These are phyloP conservation scores for Zelopaecilomyces penicillatus DNA, from an alignment of 2,329 filamentous ascomycete species.

Conservation along the genomic window DNA sequence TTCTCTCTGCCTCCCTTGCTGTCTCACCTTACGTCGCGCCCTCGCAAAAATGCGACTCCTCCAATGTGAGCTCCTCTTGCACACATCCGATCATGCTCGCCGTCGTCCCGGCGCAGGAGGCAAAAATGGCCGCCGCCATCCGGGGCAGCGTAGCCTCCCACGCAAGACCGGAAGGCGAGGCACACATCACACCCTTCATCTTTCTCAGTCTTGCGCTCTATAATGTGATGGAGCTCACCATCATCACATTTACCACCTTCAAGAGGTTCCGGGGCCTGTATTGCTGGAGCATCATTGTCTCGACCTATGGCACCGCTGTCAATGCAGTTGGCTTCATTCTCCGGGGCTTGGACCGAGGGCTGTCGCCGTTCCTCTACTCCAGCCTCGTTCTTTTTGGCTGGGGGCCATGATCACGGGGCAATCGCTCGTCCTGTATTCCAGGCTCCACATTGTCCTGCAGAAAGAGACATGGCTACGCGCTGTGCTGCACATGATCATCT, in stretches of 20 bases:
- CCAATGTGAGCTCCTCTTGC: too few species aligned
- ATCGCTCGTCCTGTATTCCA: slow-evolving; percentile 50
- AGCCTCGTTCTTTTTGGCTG: slow-evolving; percentile 5
- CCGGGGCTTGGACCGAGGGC: slow-evolving; percentile 20
- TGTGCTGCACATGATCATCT: slow-evolving; percentile 48
- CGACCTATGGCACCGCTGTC: slow-evolving; percentile 22
- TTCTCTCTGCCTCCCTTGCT: too few species aligned
- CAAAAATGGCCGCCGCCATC: too few species aligned
- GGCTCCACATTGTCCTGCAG: slow-evolving; percentile 48
- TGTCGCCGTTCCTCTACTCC: too few species aligned
- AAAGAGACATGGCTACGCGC: slow-evolving; percentile 37
- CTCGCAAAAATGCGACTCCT: too few species aligned
- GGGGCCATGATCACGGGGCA: slow-evolving; percentile 48
- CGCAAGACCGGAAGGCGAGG: neutral
- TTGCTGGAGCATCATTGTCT: slow-evolving; percentile 29
- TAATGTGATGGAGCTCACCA: slow-evolving; percentile 11
- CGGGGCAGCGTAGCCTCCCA: slow-evolving; percentile 1
- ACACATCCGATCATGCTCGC: too few species aligned
- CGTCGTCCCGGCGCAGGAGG: too few species aligned
- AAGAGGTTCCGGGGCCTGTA: slow-evolving; percentile 25
- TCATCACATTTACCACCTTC: slow-evolving; percentile 42
- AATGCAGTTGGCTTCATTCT: slow-evolving; percentile 38
- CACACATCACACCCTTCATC: slow-evolving; percentile 7
- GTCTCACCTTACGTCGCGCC: too few species aligned
- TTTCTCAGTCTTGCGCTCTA: slow-evolving; percentile 10